Conservation (phyloP, 2,329 filamentous ascomycete genomes). For the Aspergillus uvarum region DNA sequence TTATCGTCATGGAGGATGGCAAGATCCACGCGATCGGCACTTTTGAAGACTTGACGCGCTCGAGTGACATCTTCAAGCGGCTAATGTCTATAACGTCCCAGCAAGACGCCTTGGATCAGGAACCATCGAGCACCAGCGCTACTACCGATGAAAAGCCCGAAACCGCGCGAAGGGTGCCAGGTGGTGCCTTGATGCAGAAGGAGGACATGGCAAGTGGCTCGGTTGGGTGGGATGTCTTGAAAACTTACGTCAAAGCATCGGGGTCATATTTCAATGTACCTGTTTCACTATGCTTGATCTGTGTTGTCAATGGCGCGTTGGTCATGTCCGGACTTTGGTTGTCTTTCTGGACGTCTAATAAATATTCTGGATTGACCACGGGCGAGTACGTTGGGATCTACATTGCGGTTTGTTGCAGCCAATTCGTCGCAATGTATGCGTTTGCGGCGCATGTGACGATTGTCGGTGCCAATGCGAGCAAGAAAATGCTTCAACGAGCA, state of each 20-base stretch:
- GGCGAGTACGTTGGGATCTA: conserved; percentile 71
- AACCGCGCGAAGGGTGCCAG: conserved; percentile 2
- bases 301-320: conserved; percentile 77
- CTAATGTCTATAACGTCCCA: conserved; percentile 78
- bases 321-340: conserved; percentile 89
- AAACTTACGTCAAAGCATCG: conserved; percentile 72
- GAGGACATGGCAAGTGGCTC: conserved; percentile 66
- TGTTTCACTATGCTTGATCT: conserved; percentile 61
- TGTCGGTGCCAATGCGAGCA: conserved; percentile 77
- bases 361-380: conserved; percentile 62
- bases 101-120: conserved; percentile 42
- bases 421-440: conserved; percentile 73
- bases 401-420: conserved; percentile 68
- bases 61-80: conserved; percentile 73
- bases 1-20: conserved; percentile 90
- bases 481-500: conserved; percentile 75
- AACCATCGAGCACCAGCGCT: conserved; percentile 28
- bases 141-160: conserved; percentile 36
- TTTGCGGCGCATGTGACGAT: conserved; percentile 79
- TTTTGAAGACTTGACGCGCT: conserved; percentile 80
- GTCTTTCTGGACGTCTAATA: conserved; percentile 85
- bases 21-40: conserved; percentile 82
- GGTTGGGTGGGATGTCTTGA: conserved; percentile 78
- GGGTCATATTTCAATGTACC: conserved; percentile 65
- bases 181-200: conserved; percentile 46